These are phyloP conservation scores for Fomitopsis serialis DNA, from an alignment of 768 basidiomycete genomes.

Conservation along the genomic window DNA sequence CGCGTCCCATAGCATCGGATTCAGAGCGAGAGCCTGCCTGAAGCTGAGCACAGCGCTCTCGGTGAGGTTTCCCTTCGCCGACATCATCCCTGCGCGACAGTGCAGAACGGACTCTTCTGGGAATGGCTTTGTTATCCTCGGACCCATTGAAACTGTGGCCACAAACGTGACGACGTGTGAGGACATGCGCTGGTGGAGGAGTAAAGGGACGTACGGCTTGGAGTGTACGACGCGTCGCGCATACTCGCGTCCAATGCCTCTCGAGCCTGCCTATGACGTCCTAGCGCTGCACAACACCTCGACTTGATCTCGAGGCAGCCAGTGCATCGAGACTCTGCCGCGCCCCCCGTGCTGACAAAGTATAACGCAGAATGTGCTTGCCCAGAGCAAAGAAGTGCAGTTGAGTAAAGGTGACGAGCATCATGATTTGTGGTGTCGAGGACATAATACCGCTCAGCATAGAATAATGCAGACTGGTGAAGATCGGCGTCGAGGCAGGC, in stretches of 20 bases:
- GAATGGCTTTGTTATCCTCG: slow-evolving; percentile 50
- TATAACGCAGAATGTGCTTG: slow-evolving; percentile 73
- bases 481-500: slow-evolving; percentile 80
- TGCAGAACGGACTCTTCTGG: slow-evolving; percentile 70
- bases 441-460: slow-evolving; percentile 79
- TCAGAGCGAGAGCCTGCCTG: slow-evolving; percentile 60
- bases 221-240: slow-evolving; percentile 43
- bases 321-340: slow-evolving; percentile 55
- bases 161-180: slow-evolving; percentile 9
- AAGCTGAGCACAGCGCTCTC: slow-evolving; percentile 71
- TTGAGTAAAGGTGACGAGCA: slow-evolving; percentile 82
- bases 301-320: slow-evolving; percentile 80
- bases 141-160: slow-evolving; percentile 47
- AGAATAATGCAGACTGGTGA: slow-evolving; percentile 77
- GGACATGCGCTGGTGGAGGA: not conserved
- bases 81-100: slow-evolving; percentile 73
- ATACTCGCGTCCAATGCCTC: slow-evolving; percentile 64
- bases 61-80: slow-evolving; percentile 72
- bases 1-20: slow-evolving; percentile 89
- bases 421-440: slow-evolving; percentile 71
- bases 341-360: slow-evolving; percentile 48
- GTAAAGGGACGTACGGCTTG: slow-evolving; percentile 45
- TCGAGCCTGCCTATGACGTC: slow-evolving; percentile 72
- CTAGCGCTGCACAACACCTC: slow-evolving; percentile 65
- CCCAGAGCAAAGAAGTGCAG: slow-evolving; percentile 60